These are phyloP conservation scores for Trichocomaceae sp. DNA, from an alignment of 2,329 filamentous ascomycete genomes.

Conservation along the genomic window DNA sequence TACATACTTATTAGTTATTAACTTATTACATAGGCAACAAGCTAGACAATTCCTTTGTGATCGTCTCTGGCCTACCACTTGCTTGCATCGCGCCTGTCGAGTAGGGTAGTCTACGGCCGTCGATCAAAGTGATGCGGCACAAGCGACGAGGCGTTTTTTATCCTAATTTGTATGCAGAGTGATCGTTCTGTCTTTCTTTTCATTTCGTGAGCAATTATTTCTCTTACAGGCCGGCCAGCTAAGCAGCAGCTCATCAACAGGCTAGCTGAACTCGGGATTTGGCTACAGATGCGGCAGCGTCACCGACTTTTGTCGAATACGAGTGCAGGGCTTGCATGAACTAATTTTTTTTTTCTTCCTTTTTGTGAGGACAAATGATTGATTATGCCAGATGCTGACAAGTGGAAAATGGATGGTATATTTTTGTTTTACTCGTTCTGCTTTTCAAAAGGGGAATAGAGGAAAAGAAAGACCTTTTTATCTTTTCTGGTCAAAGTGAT, in stretches of 20 bases:
- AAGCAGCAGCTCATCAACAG: neutral
- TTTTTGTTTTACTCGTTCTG: neutral
- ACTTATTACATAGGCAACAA: neutral
- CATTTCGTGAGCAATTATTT: too few species aligned
- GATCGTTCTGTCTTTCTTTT: neutral
- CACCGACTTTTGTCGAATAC: neutral
- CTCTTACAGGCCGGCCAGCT: neutral
- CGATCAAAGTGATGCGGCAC: neutral
- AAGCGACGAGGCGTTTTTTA: too few species aligned
- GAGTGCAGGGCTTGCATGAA: neutral
- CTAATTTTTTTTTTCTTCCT: neutral
- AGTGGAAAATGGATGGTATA: neutral
- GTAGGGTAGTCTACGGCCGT: too few species aligned
- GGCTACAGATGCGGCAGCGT: neutral
- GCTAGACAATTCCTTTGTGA: neutral
- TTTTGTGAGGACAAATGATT: neutral
- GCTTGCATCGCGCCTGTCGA: neutral
- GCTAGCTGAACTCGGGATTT: neutral
- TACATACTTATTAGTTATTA: neutral
- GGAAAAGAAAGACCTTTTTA: too few species aligned
- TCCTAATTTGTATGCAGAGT: neutral
- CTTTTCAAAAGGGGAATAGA: neutral
- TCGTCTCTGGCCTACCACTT: neutral
- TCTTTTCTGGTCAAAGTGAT: neutral
- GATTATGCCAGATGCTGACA: neutral